Percentiles rank a stretch among this genome's conserved stretches.
These are phyloP conservation scores for Aleurites moluccanus DNA, from an alignment of 441 rosid species.

Conservation along the genomic window DNA sequence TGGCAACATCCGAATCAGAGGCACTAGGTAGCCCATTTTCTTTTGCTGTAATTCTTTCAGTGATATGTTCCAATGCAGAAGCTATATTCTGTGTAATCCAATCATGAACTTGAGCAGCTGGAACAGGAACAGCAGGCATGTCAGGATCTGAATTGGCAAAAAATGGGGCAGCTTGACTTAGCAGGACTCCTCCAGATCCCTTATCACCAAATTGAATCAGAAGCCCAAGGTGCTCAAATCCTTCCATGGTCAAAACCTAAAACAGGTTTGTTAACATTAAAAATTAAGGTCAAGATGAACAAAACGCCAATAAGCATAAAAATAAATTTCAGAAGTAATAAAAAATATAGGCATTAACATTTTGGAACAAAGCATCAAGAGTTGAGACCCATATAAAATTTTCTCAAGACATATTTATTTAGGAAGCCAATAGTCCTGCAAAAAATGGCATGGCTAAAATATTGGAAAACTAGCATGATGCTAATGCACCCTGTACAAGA, in stretches of 20 bases:
- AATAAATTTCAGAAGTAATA: not conserved
- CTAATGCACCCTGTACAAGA: not conserved
- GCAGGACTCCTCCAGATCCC: slow-evolving; percentile 69
- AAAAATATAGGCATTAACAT: not conserved
- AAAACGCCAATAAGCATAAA: slow-evolving; percentile 23
- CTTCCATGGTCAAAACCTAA: slow-evolving; percentile 90
- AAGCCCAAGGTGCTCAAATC: slow-evolving; percentile 95
- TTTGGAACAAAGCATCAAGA: not conserved
- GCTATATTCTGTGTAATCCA: slow-evolving; percentile 88
- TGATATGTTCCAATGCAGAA: slow-evolving; percentile 66
- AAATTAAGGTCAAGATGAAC: slow-evolving; percentile 19
- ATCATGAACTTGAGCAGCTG: slow-evolving; percentile 83
- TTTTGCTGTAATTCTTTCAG: slow-evolving; percentile 84
- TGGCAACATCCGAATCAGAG: slow-evolving; percentile 83
- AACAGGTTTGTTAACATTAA: slow-evolving; percentile 26
- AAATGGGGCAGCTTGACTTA: slow-evolving; percentile 91
- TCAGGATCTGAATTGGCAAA: slow-evolving; percentile 98
- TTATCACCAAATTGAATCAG: slow-evolving; percentile 92
- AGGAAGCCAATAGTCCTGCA: not conserved
- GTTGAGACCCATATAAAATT: too few relatives aligned
- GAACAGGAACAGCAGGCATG: slow-evolving; percentile 96
- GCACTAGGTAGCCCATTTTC: slow-evolving; percentile 73
- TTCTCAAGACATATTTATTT: not conserved
- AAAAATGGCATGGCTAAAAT: not conserved
- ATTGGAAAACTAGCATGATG: not conserved